Evolutionary conservation across 2,329 filamentous ascomycete genomes (phyloP).

Genomic region (Claviceps purpurea): DNA sequence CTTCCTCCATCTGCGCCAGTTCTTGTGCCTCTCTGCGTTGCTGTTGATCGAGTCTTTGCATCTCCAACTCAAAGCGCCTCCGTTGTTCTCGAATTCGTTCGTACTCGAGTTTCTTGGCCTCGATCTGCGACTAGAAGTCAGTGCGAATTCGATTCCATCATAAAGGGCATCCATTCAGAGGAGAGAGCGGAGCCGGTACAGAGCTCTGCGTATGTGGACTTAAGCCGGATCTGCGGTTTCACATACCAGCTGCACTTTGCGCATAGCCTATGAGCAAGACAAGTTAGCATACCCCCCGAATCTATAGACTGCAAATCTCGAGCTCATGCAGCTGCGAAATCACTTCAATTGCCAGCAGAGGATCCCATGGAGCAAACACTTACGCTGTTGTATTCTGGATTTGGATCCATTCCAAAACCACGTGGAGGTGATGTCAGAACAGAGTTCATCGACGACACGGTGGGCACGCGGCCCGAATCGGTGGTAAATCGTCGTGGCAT

Average conservation of each 20-base stretch:
- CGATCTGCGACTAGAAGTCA: slow-evolving; percentile 46
- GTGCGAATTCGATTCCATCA: not conserved
- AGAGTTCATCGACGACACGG: slow-evolving; percentile 40
- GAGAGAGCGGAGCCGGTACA: not conserved
- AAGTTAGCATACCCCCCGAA: not conserved
- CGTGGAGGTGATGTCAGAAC: slow-evolving; percentile 37
- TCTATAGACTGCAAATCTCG: not conserved
- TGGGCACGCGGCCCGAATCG: slow-evolving; percentile 72
- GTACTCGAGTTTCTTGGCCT: slow-evolving; percentile 88
- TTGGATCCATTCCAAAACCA: slow-evolving; percentile 25
- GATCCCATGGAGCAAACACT: slow-evolving; percentile 9
- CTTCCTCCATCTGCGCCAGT: slow-evolving; percentile 69
- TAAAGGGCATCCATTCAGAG: not conserved
- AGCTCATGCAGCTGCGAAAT: not conserved
- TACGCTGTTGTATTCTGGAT: slow-evolving; percentile 35
- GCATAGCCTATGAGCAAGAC: slow-evolving; percentile 37
- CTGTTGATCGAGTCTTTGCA: slow-evolving; percentile 78
- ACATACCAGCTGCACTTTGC: slow-evolving; percentile 68
- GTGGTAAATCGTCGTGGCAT: slow-evolving; percentile 90
- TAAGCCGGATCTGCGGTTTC: not conserved
- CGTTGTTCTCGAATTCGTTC: slow-evolving; percentile 83
- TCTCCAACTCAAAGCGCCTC: slow-evolving; percentile 79
- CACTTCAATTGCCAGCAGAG: not conserved
- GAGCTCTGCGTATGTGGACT: not conserved
- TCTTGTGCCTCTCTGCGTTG: slow-evolving; percentile 74